Base-by-base conservation (phyloP, 1,139 yeast genomes). In the Komagataea norvegica region DNA sequence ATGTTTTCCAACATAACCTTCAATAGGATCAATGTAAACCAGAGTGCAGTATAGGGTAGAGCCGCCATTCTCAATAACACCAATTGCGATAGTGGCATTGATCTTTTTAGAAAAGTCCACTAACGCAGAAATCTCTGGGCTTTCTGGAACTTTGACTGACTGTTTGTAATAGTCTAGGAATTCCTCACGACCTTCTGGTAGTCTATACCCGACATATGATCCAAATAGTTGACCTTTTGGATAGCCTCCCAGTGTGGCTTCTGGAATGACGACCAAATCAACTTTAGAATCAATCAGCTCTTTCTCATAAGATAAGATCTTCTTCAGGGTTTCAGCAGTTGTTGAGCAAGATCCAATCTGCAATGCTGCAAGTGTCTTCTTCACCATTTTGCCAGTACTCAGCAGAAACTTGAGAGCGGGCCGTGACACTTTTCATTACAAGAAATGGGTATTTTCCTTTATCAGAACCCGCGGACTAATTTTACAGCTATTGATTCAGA, bases 141-240 rank as follows among this genome's bases (percentile, higher is more conserved):
- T 60, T 13, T 45, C 40, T 8, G 62, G 62, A 17, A 62, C 48
- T 6, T 41, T 37, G n/a, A 63, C 46, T 3, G 65, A 55, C 31
- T 56, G 54, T 13, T 51, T 51, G 45, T 42, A 56, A 42, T 65
- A 65, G 23, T 45, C 42, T 4, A 61, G 56, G 44, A 56, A 65
- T 37, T 60, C 64, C 25, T 62, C 61, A 25, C 67, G 54, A 2
- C 70, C 70, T 21, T 55, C 55, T 29, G 61, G 65, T 22, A 60
- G 44, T 38, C 70, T 53, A 47, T 60, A 64, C 1, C 69, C 70
- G 26, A 65, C 43, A 37, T 60, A 60, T 8, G 68, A 55, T 9
- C 67, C 69, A 43, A 65, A 65, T 5, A 54, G 54, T 13, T 59
- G 48, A 4, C 70, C 69, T 43, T 65, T 65, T 5, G 70, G 69